Evolutionary conservation across 2,329 filamentous ascomycete genomes (phyloP).

Genomic region (Neoascochyta sp.): DNA sequence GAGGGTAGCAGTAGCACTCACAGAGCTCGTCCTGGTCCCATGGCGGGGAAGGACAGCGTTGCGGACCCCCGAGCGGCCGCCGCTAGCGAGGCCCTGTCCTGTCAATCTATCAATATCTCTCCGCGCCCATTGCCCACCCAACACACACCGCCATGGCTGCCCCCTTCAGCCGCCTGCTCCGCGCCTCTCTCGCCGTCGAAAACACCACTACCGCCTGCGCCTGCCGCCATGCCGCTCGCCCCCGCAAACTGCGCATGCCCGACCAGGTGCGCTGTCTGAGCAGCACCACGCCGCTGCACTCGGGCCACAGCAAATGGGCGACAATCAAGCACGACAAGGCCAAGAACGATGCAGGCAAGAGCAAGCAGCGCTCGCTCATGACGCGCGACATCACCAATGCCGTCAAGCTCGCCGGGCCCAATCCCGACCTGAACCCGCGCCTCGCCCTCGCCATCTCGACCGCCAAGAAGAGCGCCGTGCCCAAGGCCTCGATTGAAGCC

Average conservation of each 20-base stretch:
- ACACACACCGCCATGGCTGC: too few relatives aligned
- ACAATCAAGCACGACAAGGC: constrained; percentile 96
- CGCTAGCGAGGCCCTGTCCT: too few relatives aligned
- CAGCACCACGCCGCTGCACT: constrained; percentile 23
- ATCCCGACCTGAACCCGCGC: constrained; percentile 70
- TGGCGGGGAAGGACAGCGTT: constrained; percentile 18
- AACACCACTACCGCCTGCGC: constrained; percentile 13
- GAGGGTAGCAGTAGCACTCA: too few relatives aligned
- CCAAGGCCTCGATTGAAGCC: constrained; percentile 77
- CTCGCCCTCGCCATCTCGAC: constrained; percentile 68
- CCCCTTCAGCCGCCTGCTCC: constrained; percentile 17
- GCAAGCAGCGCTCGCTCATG: constrained; percentile 63
- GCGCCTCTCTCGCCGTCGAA: constrained; percentile 10
- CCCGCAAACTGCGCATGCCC: constrained; percentile 8
- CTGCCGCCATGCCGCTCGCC: constrained; percentile 13
- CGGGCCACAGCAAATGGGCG: constrained; percentile 73
- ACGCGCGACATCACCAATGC: constrained; percentile 70
- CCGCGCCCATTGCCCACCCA: too few relatives aligned
- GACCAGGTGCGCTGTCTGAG: constrained; percentile 27
- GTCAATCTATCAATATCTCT: too few relatives aligned
- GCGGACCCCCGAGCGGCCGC: constrained; percentile 26
- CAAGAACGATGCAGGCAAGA: constrained; percentile 76
- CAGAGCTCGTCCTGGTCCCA: constrained; percentile 19
- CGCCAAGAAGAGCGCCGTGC: constrained; percentile 82
- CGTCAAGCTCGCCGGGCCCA: constrained; percentile 72